Percentiles rank a stretch among this genome's conserved stretches.
phyloP scores from a whole-genome alignment of 371 early-diverging fungal genomes.

The Batkoa obscura region DNA sequence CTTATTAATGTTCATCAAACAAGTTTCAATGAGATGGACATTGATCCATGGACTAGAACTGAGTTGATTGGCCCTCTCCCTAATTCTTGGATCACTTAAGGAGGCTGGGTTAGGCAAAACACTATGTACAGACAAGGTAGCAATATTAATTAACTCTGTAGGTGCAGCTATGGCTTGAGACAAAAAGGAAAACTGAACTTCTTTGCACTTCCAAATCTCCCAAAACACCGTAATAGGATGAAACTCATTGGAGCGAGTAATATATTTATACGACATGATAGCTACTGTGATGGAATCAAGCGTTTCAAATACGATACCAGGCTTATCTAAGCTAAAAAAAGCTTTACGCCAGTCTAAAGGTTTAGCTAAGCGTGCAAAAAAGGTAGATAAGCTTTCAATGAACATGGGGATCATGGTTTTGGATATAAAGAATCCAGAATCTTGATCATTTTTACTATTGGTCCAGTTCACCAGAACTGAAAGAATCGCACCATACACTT shows the following conservation, averaged over 20 bases:
- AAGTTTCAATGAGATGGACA: constrained; percentile 1
- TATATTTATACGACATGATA: neutral
- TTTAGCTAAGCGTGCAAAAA: neutral
- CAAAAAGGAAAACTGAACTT: constrained; percentile 5
- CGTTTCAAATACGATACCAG: neutral
- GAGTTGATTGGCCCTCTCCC: neutral
- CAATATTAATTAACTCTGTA: neutral
- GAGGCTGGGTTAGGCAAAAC: neutral
- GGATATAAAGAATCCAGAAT: neutral
- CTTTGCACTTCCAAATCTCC: neutral
- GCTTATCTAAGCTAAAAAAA: neutral
- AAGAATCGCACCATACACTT: neutral
- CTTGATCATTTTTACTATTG: neutral
- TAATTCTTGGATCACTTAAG: neutral
- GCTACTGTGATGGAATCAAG: neutral
- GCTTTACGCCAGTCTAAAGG: neutral
- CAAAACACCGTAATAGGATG: neutral
- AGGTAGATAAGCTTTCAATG: neutral
- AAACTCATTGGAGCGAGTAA: neutral
- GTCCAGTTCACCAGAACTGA: neutral
- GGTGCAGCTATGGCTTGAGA: neutral
- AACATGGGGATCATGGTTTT: neutral
- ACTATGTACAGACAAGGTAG: neutral
- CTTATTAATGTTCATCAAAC: neutral
- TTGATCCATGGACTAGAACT: neutral